These are phyloP conservation scores for Paramecium tetraurelia DNA, from an alignment of 73 alveolate genomes.

Conservation along the genomic window DNA sequence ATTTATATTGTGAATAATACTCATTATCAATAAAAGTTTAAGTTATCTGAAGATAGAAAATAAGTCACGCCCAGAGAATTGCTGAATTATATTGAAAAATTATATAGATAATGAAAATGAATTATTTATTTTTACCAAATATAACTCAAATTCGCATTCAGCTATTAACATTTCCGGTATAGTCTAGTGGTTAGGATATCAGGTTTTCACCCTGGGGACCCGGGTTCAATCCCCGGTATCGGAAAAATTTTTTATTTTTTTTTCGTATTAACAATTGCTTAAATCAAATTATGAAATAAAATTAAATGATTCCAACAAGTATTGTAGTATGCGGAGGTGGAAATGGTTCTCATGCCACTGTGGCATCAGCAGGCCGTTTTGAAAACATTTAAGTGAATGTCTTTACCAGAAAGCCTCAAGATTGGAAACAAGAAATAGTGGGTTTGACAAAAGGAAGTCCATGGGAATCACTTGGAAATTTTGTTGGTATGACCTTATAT, in stretches of 20 bases:
- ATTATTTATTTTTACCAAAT: not conserved
- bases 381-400: constrained; percentile 67
- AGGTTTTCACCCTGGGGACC: constrained; percentile 63
- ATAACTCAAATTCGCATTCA: not conserved
- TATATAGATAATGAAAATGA: not conserved
- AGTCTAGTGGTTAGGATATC: constrained; percentile 60
- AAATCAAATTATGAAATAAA: not conserved
- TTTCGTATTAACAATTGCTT: not conserved
- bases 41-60: not conserved
- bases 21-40: constrained; percentile 22
- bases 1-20: constrained; percentile 39
- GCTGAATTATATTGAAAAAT: constrained; percentile 22
- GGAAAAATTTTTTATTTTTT: constrained; percentile 13
- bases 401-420: constrained; percentile 75
- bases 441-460: constrained; percentile 72
- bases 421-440: constrained; percentile 56
- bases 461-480: constrained; percentile 77
- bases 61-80: constrained; percentile 15
- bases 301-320: constrained; percentile 27
- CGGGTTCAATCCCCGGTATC: constrained; percentile 62
- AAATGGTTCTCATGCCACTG: constrained; percentile 78
- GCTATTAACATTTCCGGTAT: constrained; percentile 40
- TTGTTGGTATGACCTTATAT: constrained; percentile 34
- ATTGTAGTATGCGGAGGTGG: constrained; percentile 80
- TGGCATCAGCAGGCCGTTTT: constrained; percentile 71